Base-by-base conservation (phyloP, 192 early-diverging fungal genomes). In the Podila epigama region DNA sequence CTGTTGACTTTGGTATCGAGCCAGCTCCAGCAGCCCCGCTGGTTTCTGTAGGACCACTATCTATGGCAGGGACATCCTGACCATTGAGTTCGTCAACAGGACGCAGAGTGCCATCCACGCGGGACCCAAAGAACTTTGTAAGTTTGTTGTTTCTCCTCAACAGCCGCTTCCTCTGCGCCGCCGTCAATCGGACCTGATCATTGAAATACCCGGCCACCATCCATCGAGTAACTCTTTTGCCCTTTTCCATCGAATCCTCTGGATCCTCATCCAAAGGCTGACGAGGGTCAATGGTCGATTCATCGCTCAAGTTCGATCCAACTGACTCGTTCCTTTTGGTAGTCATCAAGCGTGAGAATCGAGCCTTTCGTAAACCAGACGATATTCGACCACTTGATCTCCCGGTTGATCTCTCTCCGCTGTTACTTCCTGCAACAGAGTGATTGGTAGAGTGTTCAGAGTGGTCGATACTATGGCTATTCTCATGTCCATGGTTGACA, bases 141-240 rank as follows among this genome's bases (percentile, higher is more conserved):
- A 77, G 41, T 13, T 77, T 77, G 56, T 68, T 77, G 51, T 77
- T 77, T 32, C 73, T 63, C 48, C 73, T 51, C 50, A 77, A 35
- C 31, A 77, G 34, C 20, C 73, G 33, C 27, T 68, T 77, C 25
- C 61, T 56, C 61, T 77, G 73, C 2, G 73, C 66, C 2, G 65
- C 73, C 13, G 73, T 77, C 36, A 77, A 20, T 8, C 73, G 73
- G 48, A 68, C 63, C 22, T 77, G 66, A 20, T 77, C 73, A 36
- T 68, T 59, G 31, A 77, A 77, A 36, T 77, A 77, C 18, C 73
- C 73, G 0, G 73, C 73, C 31, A 77, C 73, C 73, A 77, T 77
- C 73, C 73, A 77, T 10, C 73, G 73, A 4, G 73, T 77, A 2
- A 54, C 63, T 13, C 66, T 41, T 33, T 36, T 51, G 5, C 66